Evolutionary conservation across 306 rosid species (phyloP).

Genomic region (Trifolium fragiferum): DNA sequence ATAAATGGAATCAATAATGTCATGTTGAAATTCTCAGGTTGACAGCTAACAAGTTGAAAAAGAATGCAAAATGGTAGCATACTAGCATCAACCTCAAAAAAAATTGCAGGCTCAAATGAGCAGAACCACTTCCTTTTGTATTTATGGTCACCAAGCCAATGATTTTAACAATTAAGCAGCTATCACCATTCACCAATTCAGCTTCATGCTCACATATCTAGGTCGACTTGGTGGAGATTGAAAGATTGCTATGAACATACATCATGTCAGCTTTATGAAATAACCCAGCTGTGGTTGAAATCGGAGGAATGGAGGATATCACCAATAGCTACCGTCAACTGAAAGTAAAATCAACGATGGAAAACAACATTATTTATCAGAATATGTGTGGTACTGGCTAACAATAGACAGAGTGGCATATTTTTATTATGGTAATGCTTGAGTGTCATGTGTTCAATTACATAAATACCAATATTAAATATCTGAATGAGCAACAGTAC

Average conservation of each 20-base stretch:
- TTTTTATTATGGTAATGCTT: neutral
- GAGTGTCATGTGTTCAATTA: no score
- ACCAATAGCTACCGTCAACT: neutral
- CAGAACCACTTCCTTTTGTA: constrained; percentile 9
- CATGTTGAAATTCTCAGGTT: neutral
- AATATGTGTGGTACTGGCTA: neutral
- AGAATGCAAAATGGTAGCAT: constrained; percentile 6
- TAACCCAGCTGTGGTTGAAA: constrained; percentile 23
- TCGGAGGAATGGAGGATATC: constrained; percentile 32
- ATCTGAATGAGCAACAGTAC: no score
- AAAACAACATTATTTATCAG: constrained; percentile 17
- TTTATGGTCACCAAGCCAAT: constrained; percentile 25
- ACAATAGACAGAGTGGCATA: no score
- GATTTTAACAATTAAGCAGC: constrained; percentile 34
- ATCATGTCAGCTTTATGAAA: constrained; percentile 24
- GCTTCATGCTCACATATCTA: constrained; percentile 34
- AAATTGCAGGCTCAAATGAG: constrained; percentile 29
- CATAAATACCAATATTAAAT: no score
- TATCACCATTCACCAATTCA: constrained; percentile 35
- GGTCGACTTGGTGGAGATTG: constrained; percentile 30
- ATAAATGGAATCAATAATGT: neutral
- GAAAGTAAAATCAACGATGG: constrained; percentile 21
- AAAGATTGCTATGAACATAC: constrained; percentile 31
- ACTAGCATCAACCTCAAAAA: constrained; percentile 23
- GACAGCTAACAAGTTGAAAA: neutral